These are phyloP conservation scores for Setomelanomma holmii DNA, from an alignment of 2,329 filamentous ascomycete genomes.

Conservation along the genomic window DNA sequence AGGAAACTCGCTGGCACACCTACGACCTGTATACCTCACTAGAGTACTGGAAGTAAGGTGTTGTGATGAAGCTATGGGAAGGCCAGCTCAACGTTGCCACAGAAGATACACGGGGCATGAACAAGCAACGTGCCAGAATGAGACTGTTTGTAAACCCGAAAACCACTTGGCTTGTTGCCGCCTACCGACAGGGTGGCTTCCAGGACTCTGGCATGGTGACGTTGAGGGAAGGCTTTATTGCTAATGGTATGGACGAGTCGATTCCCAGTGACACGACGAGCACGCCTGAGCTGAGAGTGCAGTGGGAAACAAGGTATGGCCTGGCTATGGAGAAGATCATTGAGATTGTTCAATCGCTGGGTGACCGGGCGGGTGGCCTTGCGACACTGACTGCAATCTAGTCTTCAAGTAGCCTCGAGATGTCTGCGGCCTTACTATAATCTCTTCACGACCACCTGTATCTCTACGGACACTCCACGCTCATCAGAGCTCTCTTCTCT, in stretches of 20 bases:
- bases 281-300: conserved; percentile 12
- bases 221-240: conserved; percentile 12
- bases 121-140: conserved; percentile 11
- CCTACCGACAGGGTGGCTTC: conserved; percentile 26
- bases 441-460: too few species aligned
- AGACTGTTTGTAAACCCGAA: conserved; percentile 19
- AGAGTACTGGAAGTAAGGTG: conserved; percentile 16
- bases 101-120: background rate
- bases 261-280: conserved; percentile 22
- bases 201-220: conserved; percentile 13
- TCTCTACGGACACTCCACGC: too few species aligned
- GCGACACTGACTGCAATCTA: background rate
- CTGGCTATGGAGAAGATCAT: conserved; percentile 27
- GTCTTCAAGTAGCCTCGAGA: background rate
- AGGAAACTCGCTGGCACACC: conserved; percentile 26
- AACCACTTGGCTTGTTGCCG: conserved; percentile 10
- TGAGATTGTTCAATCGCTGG: background rate
- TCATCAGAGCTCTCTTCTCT: too few species aligned
- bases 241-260: conserved; percentile 20
- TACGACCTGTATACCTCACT: conserved; percentile 23
- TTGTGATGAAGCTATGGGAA: conserved; percentile 17
- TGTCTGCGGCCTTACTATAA: too few species aligned
- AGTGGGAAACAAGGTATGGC: conserved; percentile 24
- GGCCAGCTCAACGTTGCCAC: conserved; percentile 4
- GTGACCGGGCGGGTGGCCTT: background rate